Base-by-base conservation (phyloP, 2,329 filamentous ascomycete species). In the Pezicula rhizophila region DNA sequence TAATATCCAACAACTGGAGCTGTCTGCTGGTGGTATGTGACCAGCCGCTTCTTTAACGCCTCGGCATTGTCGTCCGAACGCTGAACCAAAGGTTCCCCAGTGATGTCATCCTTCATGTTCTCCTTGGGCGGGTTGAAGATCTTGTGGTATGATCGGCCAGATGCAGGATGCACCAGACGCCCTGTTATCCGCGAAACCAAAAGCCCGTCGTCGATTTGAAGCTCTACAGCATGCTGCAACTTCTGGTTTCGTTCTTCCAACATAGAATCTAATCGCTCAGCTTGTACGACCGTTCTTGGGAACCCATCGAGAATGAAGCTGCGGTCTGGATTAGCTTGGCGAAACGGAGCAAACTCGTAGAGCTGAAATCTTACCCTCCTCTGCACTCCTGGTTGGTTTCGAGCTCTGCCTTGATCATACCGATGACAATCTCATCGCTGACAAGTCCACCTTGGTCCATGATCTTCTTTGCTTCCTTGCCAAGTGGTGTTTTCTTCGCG, bases 231-330 rank as follows among this genome's bases (percentile, higher is more conserved):
- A 73, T 97, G 91, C 73, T 96, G 89, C 58, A 99, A 85, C 63
- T 84, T 87, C 74, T 95, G 87, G 60, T 85, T 77, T 69, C 87
- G 85, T 56, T 76, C 77, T 46, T 72, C 65, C 57, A 99, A 85
- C 93, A 99, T 99, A 61, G 80, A 77, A 71, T 99, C 93, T 65
- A 99, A 85, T 65, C 91, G 85, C 76, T 96, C 85, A 53, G 93
- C 93, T 73, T 99, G 93, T 51, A 89, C 83, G 46, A 99, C 92
- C 50, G 93, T 99, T 65, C 93, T 89, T 50, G 93, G 93, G 80
- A 99, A 99, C 59, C 93, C 93, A 69, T 99, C 93, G 62, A 99
- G 87, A 66, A 99, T 99, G 78, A 99, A 99, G 61, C 92, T 96
- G 62, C 39, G 43, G 48, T 45, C 58, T 20, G n/a, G 23, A 49